A percentile compares a stretch with the other conserved stretches of the same genome.
phyloP scores from a whole-genome alignment of 371 early-diverging fungal species.

The Lichtheimia corymbifera region DNA sequence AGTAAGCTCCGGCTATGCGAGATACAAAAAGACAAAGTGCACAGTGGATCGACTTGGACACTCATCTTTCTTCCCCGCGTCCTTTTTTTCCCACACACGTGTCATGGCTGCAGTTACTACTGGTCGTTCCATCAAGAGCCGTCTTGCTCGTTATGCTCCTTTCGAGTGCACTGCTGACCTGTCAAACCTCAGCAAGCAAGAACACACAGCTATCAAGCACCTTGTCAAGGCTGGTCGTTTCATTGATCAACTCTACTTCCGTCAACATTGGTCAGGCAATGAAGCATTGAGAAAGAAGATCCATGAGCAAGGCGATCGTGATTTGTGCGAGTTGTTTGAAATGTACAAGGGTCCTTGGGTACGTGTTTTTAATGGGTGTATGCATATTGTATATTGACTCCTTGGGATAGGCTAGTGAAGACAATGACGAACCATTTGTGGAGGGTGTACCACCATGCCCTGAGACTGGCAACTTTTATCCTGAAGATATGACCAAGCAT shows the following conservation, averaged over 20 bases:
- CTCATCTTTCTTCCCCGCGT: neutral
- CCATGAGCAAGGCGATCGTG: conserved; percentile 32
- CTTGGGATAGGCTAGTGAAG: conserved; percentile 33
- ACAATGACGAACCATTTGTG: conserved; percentile 62
- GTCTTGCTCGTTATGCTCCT: conserved; percentile 52
- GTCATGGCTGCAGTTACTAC: conserved; percentile 26
- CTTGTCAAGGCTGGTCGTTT: conserved; percentile 66
- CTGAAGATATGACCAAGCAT: conserved; percentile 72
- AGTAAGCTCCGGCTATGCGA: too few relatives aligned
- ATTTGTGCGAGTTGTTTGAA: conserved; percentile 56
- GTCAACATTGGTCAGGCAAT: conserved; percentile 76
- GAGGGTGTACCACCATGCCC: conserved; percentile 63
- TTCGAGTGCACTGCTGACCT: conserved; percentile 64
- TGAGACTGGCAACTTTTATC: conserved; percentile 73
- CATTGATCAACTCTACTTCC: conserved; percentile 66
- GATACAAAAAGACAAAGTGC: too few relatives aligned
- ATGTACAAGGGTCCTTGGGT: conserved; percentile 81
- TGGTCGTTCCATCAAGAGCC: conserved; percentile 28
- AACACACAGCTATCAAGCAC: conserved; percentile 66
- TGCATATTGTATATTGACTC: neutral
- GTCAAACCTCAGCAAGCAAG: conserved; percentile 57
- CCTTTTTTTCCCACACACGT: neutral
- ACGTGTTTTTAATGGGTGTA: neutral
- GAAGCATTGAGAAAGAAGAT: conserved; percentile 58
- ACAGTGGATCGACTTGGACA: too few relatives aligned